These are phyloP conservation scores for Perilla frutescens DNA, from an alignment of 257 asterid genomes.

Conservation along the genomic window DNA sequence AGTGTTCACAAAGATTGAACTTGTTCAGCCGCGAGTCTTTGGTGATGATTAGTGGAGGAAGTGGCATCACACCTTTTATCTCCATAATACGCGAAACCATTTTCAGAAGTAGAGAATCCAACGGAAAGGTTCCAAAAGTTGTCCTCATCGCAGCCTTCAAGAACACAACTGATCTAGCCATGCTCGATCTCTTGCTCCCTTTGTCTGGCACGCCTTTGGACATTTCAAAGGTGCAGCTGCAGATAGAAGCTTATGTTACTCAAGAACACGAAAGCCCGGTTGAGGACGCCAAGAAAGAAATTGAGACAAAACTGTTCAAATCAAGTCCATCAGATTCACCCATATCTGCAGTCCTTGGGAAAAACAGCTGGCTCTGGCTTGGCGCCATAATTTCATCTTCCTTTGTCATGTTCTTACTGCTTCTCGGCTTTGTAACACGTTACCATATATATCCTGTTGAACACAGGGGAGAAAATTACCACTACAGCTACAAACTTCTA, in stretches of 20 bases:
- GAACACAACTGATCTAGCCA: slow-evolving; percentile 50
- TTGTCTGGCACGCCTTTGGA: slow-evolving; percentile 34
- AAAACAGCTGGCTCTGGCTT: slow-evolving; percentile 66
- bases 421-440: slow-evolving; percentile 53
- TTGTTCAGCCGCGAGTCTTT: slow-evolving; percentile 49
- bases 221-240: slow-evolving; percentile 41
- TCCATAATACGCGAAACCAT: slow-evolving; percentile 60
- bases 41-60: slow-evolving; percentile 77
- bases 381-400: slow-evolving; percentile 62
- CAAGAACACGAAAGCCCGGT: slow-evolving; percentile 47
- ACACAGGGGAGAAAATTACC: slow-evolving; percentile 47
- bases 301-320: slow-evolving; percentile 42
- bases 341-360: slow-evolving; percentile 52
- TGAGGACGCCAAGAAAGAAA: slow-evolving; percentile 30
- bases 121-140: slow-evolving; percentile 39
- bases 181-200: slow-evolving; percentile 63
- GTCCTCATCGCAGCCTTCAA: slow-evolving; percentile 55
- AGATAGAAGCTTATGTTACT: slow-evolving; percentile 60
- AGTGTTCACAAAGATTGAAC: not conserved
- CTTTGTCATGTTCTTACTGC: slow-evolving; percentile 55
- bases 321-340: slow-evolving; percentile 47
- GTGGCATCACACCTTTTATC: slow-evolving; percentile 64
- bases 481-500: slow-evolving; percentile 52
- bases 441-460: slow-evolving; percentile 61
- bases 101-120: slow-evolving; percentile 32